Conservation (phyloP, 371 early-diverging fungal species). For the Apophysomyces variabilis region DNA sequence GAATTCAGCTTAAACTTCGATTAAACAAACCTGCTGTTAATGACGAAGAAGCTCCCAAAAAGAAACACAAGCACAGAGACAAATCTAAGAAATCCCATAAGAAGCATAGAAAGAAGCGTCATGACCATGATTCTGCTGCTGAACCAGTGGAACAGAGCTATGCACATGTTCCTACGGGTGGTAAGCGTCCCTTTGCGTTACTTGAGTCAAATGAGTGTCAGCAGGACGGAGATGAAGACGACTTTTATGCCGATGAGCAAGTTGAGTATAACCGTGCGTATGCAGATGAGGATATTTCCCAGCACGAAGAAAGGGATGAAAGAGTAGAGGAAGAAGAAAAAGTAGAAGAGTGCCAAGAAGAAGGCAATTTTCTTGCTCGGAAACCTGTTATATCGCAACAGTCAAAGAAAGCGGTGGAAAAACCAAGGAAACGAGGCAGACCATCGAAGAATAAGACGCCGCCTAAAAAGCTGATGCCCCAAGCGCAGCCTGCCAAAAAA, state of each 20-base stretch:
- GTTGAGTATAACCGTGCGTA: conserved; percentile 20
- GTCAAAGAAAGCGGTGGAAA: conserved; percentile 19
- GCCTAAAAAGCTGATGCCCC: conserved; percentile 29
- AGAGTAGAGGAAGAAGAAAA: conserved; percentile 22
- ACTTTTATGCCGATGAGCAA: neutral
- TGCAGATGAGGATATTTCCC: neutral
- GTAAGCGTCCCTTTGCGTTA: conserved; percentile 35
- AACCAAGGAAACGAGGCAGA: conserved; percentile 52
- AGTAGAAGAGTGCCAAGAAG: conserved; percentile 17
- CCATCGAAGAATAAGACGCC: conserved; percentile 37
- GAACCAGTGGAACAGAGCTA: conserved; percentile 8
- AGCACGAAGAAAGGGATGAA: conserved; percentile 15
- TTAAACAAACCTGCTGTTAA: conserved; percentile 27
- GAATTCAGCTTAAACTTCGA: conserved; percentile 42
- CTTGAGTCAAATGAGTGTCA: conserved; percentile 28
- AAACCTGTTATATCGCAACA: conserved; percentile 15
- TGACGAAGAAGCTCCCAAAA: conserved; percentile 27
- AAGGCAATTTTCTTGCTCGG: neutral
- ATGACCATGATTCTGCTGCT: conserved; percentile 20
- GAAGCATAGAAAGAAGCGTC: conserved; percentile 37
- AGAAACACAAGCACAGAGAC: conserved; percentile 40
- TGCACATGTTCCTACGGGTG: conserved; percentile 24
- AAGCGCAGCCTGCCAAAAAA: conserved; percentile 38
- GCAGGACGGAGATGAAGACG: conserved; percentile 1
- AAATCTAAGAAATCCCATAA: conserved; percentile 34